Base-by-base conservation (phyloP, 345 rosid genomes). In the Nasturtium officinale region DNA sequence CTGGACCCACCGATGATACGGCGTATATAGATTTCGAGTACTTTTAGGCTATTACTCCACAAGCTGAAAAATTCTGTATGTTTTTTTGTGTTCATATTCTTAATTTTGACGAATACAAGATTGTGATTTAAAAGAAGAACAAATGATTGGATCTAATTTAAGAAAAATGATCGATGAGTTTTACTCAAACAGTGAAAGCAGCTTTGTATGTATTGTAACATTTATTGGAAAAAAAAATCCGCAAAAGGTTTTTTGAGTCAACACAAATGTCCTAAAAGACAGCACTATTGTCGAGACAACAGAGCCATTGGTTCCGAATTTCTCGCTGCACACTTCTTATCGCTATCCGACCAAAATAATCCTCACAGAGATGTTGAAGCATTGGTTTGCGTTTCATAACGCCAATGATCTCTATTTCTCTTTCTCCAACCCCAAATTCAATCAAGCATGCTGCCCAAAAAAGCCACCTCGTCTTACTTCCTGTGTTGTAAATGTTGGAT, bases 11-110 rank as follows among this genome's bases (percentile, higher is more conserved):
- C 3, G 81, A 78, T 10, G 85, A 85, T 70, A 83, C 85, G 29
- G 79, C 85, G 21, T 85, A 85, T 45, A 48, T 88, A 81, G 89
- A 88, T 54, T 88, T 86, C 56, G 94, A 88, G 53, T 88, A 88
- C 75, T 88, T 88, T 78, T 88, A 83, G 83, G 59, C 17, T 73
- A 15, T 5, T 43, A 59, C 53, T 18, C 33, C 43, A 18, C 29
- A 29, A 40, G 38, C 71, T 69, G 52, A 32, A 38, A 61, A 1
- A 2, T 23, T 61, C 18, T 59, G 0, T 43, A 9, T 75, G 47
- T 58, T 18, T 59, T 42, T 47, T 37, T 70, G 66, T 63, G 66
- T 63, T 76, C 75, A 76, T 55, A 76, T 70, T 70, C 54, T 76
- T 76, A 50, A 57, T 47, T 68, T 68, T 75, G 69, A 68, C 37